Evolutionary conservation across 495 filamentous ascomycete species (phyloP).

Genomic region (Penicillium antarcticum): DNA sequence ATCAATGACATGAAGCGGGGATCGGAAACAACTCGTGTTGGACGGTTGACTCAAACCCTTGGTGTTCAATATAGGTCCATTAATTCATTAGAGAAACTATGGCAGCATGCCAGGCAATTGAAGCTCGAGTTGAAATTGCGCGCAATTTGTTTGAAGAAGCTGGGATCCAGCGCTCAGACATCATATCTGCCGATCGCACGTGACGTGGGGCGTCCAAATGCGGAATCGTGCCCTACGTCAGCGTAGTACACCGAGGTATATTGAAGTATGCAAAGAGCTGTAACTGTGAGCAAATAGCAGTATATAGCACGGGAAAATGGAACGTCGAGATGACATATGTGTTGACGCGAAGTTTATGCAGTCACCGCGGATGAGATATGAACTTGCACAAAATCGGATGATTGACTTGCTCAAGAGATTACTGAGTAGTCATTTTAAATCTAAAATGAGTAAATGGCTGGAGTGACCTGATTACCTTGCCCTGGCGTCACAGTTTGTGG

Average conservation of each 20-base stretch:
- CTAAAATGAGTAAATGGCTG: too few species aligned
- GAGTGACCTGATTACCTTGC: too few species aligned
- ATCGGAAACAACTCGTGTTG: not conserved
- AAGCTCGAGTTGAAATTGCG: slow-evolving; percentile 5
- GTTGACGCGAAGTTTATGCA: too few species aligned
- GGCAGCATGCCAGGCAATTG: not conserved
- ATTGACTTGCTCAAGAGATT: too few species aligned
- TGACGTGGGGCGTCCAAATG: slow-evolving; percentile 23
- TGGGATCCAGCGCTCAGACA: slow-evolving; percentile 7
- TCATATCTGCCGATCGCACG: slow-evolving; percentile 11
- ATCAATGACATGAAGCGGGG: not conserved
- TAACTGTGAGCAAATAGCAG: too few species aligned
- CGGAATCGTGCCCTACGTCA: slow-evolving; percentile 18
- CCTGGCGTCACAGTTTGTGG: too few species aligned
- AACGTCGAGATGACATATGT: too few species aligned
- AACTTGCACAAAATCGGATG: too few species aligned
- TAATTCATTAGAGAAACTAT: not conserved
- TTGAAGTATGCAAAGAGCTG: too few species aligned
- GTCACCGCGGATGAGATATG: too few species aligned
- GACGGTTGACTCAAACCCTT: not conserved
- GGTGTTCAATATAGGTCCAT: not conserved
- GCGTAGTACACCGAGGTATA: not conserved
- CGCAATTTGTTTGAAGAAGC: slow-evolving; percentile 13
- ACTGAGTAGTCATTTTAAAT: too few species aligned
- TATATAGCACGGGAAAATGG: too few species aligned